These are phyloP conservation scores for Lactarius psammicola DNA, from an alignment of 768 basidiomycete genomes.

Conservation along the genomic window DNA sequence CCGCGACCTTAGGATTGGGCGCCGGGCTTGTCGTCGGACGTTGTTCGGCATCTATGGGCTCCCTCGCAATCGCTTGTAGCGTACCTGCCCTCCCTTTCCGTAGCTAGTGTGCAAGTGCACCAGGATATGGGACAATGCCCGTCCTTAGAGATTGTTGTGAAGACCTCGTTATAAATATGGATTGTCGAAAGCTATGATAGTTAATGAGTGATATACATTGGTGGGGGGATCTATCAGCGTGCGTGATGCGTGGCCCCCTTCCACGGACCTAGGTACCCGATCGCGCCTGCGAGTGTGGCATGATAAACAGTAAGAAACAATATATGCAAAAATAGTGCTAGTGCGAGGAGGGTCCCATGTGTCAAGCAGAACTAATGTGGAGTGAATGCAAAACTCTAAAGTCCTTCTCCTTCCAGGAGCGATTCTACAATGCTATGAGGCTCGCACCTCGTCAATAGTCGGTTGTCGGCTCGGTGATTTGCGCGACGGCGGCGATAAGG, in stretches of 20 bases:
- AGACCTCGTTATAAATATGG: background rate
- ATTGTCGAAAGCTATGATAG: background rate
- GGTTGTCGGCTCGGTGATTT: constrained; percentile 9
- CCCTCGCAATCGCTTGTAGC: no score
- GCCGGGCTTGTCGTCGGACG: no score
- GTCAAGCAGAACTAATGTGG: constrained; percentile 9
- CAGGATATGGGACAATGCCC: no score
- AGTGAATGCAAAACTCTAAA: constrained; percentile 7
- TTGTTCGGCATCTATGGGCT: no score
- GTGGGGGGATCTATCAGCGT: constrained; percentile 16
- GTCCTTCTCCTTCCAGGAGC: background rate
- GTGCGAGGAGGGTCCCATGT: constrained; percentile 1
- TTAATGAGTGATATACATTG: constrained; percentile 22
- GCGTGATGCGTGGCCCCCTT: constrained; percentile 9
- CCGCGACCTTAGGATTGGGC: no score
- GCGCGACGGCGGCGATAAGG: constrained; percentile 8
- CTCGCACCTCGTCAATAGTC: constrained; percentile 16
- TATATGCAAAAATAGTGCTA: constrained; percentile 21
- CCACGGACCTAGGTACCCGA: background rate
- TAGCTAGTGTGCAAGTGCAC: no score
- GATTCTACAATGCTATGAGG: constrained; percentile 6
- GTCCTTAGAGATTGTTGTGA: background rate
- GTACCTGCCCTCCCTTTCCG: no score
- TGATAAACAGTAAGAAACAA: constrained; percentile 13
- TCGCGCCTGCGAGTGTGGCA: background rate